Percentiles rank a stretch among this genome's conserved stretches.
Evolutionary conservation across 2,329 filamentous ascomycete species (phyloP).

Genomic region (Colletotrichum gloeosporioides): DNA sequence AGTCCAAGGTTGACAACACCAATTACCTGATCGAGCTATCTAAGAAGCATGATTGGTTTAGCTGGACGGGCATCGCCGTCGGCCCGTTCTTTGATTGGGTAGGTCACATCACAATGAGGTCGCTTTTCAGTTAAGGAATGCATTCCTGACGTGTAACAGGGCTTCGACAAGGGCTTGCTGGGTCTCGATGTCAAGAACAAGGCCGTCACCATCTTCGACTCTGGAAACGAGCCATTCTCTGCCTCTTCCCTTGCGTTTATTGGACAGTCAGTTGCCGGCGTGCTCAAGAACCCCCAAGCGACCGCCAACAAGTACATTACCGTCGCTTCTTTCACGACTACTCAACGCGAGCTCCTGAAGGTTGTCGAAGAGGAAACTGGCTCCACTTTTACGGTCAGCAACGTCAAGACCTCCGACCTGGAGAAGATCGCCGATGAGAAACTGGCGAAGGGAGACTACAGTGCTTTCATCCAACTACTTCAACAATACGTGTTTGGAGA

Average conservation of each 20-base stretch:
- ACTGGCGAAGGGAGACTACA: constrained; percentile 41
- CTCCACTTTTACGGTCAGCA: constrained; percentile 53
- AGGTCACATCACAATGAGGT: constrained; percentile 3
- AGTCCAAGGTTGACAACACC: constrained; percentile 29
- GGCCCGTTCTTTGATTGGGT: constrained; percentile 69
- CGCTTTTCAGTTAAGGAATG: neutral
- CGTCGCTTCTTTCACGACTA: constrained; percentile 61
- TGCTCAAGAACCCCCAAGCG: constrained; percentile 52
- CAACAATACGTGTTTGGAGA: constrained; percentile 13
- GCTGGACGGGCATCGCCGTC: constrained; percentile 64
- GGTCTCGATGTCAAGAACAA: constrained; percentile 55
- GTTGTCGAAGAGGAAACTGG: constrained; percentile 58
- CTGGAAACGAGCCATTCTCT: constrained; percentile 57
- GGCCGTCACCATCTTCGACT: constrained; percentile 60
- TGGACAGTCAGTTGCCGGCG: constrained; percentile 54
- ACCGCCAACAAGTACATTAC: constrained; percentile 65
- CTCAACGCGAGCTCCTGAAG: constrained; percentile 62
- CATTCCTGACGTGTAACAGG: constrained; percentile 31
- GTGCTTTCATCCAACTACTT: constrained; percentile 19
- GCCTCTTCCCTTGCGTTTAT: constrained; percentile 56
- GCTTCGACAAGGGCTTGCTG: constrained; percentile 52
- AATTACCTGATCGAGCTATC: constrained; percentile 21
- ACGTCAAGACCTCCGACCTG: constrained; percentile 36
- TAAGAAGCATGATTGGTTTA: constrained; percentile 39
- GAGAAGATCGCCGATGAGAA: constrained; percentile 45